These are phyloP conservation scores for Fraxinus pennsylvanica DNA, from an alignment of 257 asterid genomes.

Conservation along the genomic window DNA sequence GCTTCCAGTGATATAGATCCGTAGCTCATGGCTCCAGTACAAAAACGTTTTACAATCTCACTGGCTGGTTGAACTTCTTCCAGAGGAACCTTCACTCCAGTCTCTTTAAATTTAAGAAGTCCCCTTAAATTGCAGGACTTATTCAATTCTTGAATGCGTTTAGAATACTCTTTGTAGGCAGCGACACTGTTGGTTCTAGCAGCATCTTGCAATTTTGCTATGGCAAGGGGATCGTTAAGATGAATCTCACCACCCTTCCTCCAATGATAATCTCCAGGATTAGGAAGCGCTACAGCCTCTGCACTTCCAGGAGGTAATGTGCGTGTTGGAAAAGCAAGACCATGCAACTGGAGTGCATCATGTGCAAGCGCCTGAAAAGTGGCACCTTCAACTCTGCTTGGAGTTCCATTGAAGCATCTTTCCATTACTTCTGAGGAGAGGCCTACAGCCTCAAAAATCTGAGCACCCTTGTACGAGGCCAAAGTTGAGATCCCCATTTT, in stretches of 20 bases:
- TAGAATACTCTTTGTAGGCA: conserved; percentile 93
- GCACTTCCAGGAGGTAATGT: conserved; percentile 89
- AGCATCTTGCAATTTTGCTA: conserved; percentile 94
- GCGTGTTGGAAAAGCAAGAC: conserved; percentile 88
- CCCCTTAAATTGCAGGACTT: conserved; percentile 94
- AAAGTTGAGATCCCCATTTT: conserved; percentile 99
- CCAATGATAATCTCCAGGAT: conserved; percentile 99
- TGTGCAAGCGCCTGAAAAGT: conserved; percentile 88
- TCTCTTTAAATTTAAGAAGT: conserved; percentile 84
- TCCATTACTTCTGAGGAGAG: conserved; percentile 98
- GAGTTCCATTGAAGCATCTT: conserved; percentile 90
- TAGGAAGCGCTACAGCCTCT: conserved; percentile 94
- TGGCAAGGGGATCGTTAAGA: conserved; percentile 95
- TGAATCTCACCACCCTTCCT: conserved; percentile 97
- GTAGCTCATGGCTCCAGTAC: conserved; percentile 99
- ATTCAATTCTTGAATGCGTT: conserved; percentile 77
- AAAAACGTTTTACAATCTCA: conserved; percentile 90
- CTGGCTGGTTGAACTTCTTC: conserved; percentile 93
- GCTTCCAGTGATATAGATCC: conserved; percentile 98
- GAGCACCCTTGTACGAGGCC: conserved; percentile 99
- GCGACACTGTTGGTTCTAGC: conserved; percentile 83
- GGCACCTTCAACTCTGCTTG: conserved; percentile 99
- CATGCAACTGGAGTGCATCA: conserved; percentile 86
- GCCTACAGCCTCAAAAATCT: conserved; percentile 99
- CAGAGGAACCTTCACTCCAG: conserved; percentile 59